phyloP scores from a whole-genome alignment of 169 alveolate species.

The Ichthyophthirius multifiliis region DNA sequence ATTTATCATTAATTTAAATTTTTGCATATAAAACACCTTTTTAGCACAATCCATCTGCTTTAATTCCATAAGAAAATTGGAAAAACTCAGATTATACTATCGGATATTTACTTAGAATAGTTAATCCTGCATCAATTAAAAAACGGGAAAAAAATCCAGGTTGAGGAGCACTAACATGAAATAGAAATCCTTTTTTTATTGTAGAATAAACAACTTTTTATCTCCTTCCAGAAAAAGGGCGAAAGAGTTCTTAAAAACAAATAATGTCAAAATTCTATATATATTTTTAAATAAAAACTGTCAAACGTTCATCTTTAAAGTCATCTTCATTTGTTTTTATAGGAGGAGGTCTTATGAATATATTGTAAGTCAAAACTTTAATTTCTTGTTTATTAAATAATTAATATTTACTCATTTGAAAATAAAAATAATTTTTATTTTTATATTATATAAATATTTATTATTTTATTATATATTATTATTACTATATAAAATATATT shows the following conservation, averaged over 20 bases:
- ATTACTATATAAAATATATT: no score
- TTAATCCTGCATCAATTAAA: constrained; percentile 58
- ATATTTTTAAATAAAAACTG: constrained; percentile 11
- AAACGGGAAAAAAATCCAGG: constrained; percentile 56
- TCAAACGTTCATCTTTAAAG: constrained; percentile 52
- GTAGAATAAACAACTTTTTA: constrained; percentile 43
- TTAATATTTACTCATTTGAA: no score
- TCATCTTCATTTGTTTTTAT: constrained; percentile 53
- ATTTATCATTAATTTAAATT: constrained; percentile 25
- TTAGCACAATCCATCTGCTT: constrained; percentile 20
- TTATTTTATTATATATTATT: no score
- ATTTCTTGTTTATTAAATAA: no score
- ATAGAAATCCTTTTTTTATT: constrained; percentile 49
- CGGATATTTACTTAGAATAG: constrained; percentile 29
- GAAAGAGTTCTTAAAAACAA: constrained; percentile 64
- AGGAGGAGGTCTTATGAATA: constrained; percentile 67
- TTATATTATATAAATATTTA: no score
- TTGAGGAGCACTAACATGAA: constrained; percentile 35
- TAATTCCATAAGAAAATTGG: constrained; percentile 32
- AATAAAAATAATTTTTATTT: no score
- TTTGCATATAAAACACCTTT: constrained; percentile 50
- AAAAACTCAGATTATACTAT: constrained; percentile 7
- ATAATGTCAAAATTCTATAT: constrained; percentile 54
- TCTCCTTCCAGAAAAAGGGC: constrained; percentile 45
- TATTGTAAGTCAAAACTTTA: constrained; percentile 50